These are phyloP conservation scores for Pseudopithomyces maydicus DNA, from an alignment of 2,329 filamentous ascomycete species.

Conservation along the genomic window DNA sequence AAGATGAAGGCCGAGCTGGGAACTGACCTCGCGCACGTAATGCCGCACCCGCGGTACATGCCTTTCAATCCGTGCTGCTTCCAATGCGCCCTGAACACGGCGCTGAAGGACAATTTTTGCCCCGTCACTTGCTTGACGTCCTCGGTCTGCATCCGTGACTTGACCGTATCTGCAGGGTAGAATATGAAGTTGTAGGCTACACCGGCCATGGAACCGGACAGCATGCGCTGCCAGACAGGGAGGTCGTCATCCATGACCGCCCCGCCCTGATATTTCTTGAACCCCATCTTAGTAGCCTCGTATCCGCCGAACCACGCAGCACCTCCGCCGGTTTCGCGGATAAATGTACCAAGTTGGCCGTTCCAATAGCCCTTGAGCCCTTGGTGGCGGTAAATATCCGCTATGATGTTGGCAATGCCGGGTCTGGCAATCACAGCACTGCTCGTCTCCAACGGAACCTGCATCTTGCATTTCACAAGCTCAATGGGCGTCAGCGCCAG, in stretches of 20 bases:
- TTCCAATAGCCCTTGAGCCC: slow-evolving; percentile 91
- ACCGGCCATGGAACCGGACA: slow-evolving; percentile 85
- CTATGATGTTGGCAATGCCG: slow-evolving; percentile 72
- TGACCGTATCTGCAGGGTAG: slow-evolving; percentile 96
- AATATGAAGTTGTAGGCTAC: slow-evolving; percentile 97
- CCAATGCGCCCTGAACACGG: slow-evolving; percentile 77
- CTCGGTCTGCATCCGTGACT: slow-evolving; percentile 93
- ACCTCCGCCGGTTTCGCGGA: slow-evolving; percentile 90
- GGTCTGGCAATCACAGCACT: slow-evolving; percentile 56
- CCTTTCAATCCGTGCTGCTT: slow-evolving; percentile 79
- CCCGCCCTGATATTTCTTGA: slow-evolving; percentile 58
- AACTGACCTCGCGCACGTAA: slow-evolving; percentile 84
- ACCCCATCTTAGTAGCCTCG: slow-evolving; percentile 66
- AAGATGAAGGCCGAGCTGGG: slow-evolving; percentile 99
- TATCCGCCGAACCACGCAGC: slow-evolving; percentile 85
- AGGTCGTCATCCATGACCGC: slow-evolving; percentile 60
- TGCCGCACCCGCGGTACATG: slow-evolving; percentile 91
- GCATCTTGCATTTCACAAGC: slow-evolving; percentile 97
- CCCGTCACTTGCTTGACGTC: slow-evolving; percentile 63
- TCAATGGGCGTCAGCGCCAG: slow-evolving; percentile 93
- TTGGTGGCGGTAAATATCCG: slow-evolving; percentile 79
- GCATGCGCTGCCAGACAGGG: slow-evolving; percentile 83
- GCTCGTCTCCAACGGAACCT: slow-evolving; percentile 65
- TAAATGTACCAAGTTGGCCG: slow-evolving; percentile 89
- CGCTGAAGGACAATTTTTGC: slow-evolving; percentile 69